phyloP scores from a whole-genome alignment of 2,329 filamentous ascomycete genomes.

The Cadophora sp. region DNA sequence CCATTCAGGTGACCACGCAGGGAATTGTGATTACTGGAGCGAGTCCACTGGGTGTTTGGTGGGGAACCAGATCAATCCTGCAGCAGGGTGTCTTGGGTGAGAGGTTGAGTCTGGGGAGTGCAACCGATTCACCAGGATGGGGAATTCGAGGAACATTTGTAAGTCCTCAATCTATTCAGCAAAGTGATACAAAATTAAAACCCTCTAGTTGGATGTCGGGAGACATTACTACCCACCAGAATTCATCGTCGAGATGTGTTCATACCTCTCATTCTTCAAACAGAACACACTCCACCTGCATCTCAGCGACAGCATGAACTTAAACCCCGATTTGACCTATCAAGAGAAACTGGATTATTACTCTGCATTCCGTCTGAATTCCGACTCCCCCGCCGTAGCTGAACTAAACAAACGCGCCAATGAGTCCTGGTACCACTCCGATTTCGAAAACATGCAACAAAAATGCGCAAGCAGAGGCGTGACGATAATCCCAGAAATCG shows the following conservation, averaged over 20 bases:
- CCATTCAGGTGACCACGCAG: constrained; percentile 49
- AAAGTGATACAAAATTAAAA: not conserved
- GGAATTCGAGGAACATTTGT: constrained; percentile 54
- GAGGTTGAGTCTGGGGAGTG: constrained; percentile 51
- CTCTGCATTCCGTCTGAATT: constrained; percentile 61
- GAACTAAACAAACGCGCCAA: constrained; percentile 59
- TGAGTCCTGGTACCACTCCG: constrained; percentile 59
- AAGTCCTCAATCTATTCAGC: constrained; percentile 14
- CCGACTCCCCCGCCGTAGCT: constrained; percentile 53
- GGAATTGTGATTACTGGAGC: constrained; percentile 58
- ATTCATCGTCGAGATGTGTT: constrained; percentile 63
- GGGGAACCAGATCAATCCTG: constrained; percentile 62
- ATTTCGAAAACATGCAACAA: constrained; percentile 60
- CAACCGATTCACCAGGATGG: constrained; percentile 59
- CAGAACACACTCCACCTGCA: constrained; percentile 65
- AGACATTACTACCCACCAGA: constrained; percentile 62
- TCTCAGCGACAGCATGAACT: constrained; percentile 62
- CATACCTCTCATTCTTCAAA: constrained; percentile 67
- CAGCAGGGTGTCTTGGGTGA: constrained; percentile 55
- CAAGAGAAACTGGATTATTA: constrained; percentile 55
- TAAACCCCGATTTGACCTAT: constrained; percentile 56
- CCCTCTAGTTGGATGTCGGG: constrained; percentile 55
- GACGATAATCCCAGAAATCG: constrained; percentile 65
- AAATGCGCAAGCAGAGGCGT: constrained; percentile 61
- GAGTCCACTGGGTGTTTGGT: constrained; percentile 62